Conservation (phyloP, 768 basidiomycete species). For the Mycena albidolilacea region DNA sequence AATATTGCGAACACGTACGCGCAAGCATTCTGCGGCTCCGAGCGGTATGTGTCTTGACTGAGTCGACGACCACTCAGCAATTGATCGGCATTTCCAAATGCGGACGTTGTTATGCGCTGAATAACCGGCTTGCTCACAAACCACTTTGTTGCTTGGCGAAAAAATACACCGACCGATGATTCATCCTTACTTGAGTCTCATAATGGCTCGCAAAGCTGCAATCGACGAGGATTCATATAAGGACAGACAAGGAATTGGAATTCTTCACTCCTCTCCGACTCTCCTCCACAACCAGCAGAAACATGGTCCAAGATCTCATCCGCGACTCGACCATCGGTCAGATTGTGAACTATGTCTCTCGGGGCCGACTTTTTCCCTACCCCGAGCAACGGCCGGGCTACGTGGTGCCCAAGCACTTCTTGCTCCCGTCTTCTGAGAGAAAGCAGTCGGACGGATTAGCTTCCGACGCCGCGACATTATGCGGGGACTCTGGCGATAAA, state of each 20-base stretch:
- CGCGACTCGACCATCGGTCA: slow-evolving; percentile 49
- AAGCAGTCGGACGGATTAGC: slow-evolving; percentile 32
- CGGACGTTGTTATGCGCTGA: neutral
- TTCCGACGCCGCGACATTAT: slow-evolving; percentile 33
- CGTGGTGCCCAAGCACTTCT: slow-evolving; percentile 29
- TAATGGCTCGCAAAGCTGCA: slow-evolving; percentile 11
- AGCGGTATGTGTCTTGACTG: neutral
- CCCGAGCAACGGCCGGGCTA: slow-evolving; percentile 39
- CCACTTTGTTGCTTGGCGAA: neutral
- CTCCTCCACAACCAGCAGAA: neutral
- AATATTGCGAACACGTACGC: too few species aligned
- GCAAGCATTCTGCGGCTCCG: neutral
- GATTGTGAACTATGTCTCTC: slow-evolving; percentile 45
- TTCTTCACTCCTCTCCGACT: neutral
- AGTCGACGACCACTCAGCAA: too few species aligned
- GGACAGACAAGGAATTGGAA: neutral
- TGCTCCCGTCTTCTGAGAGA: slow-evolving; percentile 21
- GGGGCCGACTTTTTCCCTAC: slow-evolving; percentile 40
- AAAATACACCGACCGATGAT: slow-evolving; percentile 14
- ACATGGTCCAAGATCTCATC: slow-evolving; percentile 40
- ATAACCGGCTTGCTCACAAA: slow-evolving; percentile 23
- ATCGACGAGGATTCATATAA: slow-evolving; percentile 8
- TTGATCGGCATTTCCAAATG: slow-evolving; percentile 8
- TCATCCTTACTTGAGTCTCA: slow-evolving; percentile 5
- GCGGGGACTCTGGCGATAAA: slow-evolving; percentile 24